Base-by-base conservation (phyloP, 495 filamentous ascomycete species). In the Baudoinia panamericana region DNA sequence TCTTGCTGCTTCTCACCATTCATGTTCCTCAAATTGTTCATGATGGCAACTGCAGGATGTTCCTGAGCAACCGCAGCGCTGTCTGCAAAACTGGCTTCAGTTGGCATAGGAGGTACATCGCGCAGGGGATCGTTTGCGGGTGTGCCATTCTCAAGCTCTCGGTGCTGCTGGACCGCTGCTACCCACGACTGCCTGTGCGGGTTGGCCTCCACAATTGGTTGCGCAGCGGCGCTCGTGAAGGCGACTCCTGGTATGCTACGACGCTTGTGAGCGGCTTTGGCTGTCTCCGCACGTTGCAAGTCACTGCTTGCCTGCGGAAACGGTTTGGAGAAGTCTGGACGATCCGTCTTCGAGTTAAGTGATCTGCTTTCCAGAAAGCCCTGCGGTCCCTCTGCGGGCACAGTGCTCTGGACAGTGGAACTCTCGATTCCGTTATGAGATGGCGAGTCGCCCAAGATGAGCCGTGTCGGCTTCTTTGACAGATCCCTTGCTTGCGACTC, bases 21-120 rank as follows among this genome's bases (percentile, higher is more conserved):
- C n/a, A n/a, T 35, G 17, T 37, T 30, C 37, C 46, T 50, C 35
- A 40, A 31, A 22, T 36, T 42, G 16, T 35, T 30, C 47, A 50
- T 46, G 6, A 29, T 26, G 36, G 36, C 31, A 6, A 49, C 31
- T 3, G 35, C 40, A 1, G 45, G 41, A 31, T 41, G 41, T 21
- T 45, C 47, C 22, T 50, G 35, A 3, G 42, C 38, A 2, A n/a
- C 16, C 30, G 26, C n/a, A 10, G 40, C 4, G 7, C 3, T 30
- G 18, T 17, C 6, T 9, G 41, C 4, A n/a, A n/a, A n/a, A n/a
- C n/a, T n/a, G n/a, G n/a, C n/a, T n/a, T n/a, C n/a, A n/a, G n/a
- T n/a, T n/a, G n/a, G n/a, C n/a, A n/a, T n/a, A n/a, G n/a, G n/a
- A n/a, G n/a, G n/a, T n/a, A n/a, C n/a, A n/a, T n/a, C n/a, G n/a